Evolutionary conservation across 176 grass and related monocot species (phyloP).

Genomic region (Phyllostachys edulis): DNA sequence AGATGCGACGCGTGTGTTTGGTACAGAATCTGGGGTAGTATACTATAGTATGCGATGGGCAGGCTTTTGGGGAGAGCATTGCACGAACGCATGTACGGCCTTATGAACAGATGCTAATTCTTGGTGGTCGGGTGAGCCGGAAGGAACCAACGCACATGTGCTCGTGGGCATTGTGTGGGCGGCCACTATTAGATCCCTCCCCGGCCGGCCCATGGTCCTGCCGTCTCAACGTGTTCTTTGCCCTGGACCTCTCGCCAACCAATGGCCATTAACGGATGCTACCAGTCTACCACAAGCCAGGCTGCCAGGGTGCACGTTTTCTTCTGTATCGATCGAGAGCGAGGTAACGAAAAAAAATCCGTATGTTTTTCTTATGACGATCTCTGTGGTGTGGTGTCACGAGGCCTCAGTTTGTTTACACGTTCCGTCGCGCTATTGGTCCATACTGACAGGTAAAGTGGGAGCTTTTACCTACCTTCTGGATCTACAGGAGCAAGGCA

Average conservation of each 20-base stretch:
- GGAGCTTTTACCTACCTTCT: not conserved
- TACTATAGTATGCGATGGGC: too few relatives aligned
- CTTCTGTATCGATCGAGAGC: not conserved
- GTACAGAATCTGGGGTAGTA: not conserved
- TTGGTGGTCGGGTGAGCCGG: slow-evolving; percentile 7
- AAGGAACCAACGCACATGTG: slow-evolving; percentile 39
- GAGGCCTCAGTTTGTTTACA: not conserved
- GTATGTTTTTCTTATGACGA: not conserved
- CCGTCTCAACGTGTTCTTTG: not conserved
- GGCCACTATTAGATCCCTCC: slow-evolving; percentile 21
- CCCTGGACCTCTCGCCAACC: slow-evolving; percentile 20
- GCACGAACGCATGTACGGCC: slow-evolving; percentile 13
- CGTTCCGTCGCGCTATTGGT: not conserved
- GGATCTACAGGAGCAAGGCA: not conserved
- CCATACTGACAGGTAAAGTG: not conserved
- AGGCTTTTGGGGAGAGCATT: not conserved
- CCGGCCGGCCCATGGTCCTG: slow-evolving; percentile 20
- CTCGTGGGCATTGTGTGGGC: slow-evolving; percentile 8
- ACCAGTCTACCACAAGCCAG: not conserved
- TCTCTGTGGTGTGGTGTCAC: not conserved
- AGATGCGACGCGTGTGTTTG: not conserved
- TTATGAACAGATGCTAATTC: slow-evolving; percentile 21
- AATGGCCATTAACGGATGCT: not conserved
- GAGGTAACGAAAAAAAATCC: not conserved
- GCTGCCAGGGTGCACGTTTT: slow-evolving; percentile 28